These are phyloP conservation scores for Amoebophrya sp. DNA, from an alignment of 169 alveolate genomes.

Conservation along the genomic window DNA sequence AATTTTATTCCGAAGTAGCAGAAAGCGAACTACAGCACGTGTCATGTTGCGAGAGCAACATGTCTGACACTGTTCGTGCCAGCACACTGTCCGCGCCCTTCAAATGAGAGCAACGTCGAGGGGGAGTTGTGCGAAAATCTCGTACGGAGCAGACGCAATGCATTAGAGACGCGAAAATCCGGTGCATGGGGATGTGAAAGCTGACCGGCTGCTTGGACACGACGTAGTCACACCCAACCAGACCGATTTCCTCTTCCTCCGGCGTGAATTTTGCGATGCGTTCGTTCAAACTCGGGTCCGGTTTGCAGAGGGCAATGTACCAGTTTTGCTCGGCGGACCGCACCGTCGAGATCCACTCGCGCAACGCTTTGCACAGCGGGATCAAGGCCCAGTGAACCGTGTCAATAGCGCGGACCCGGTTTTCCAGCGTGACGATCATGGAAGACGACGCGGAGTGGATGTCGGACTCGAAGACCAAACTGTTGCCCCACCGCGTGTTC, in stretches of 20 bases:
- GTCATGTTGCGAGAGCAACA: too few relatives aligned
- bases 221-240: background rate
- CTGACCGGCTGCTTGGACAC: background rate
- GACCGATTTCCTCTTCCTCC: background rate
- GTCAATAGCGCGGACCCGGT: background rate
- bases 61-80: too few relatives aligned
- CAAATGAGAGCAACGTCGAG: too few relatives aligned
- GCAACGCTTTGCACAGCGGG: background rate
- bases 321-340: background rate
- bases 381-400: background rate
- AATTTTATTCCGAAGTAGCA: too few relatives aligned
- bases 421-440: background rate
- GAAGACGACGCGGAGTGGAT: background rate
- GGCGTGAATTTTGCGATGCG: background rate
- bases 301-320: background rate
- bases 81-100: too few relatives aligned
- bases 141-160: background rate
- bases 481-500: background rate
- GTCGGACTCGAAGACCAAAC: background rate
- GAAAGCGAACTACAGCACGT: too few relatives aligned
- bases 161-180: background rate
- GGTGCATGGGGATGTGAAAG: background rate
- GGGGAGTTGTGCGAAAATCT: too few relatives aligned
- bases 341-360: background rate
- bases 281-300: background rate